phyloP scores from a whole-genome alignment of 441 rosid genomes.

The Theobroma grandiflorum region DNA sequence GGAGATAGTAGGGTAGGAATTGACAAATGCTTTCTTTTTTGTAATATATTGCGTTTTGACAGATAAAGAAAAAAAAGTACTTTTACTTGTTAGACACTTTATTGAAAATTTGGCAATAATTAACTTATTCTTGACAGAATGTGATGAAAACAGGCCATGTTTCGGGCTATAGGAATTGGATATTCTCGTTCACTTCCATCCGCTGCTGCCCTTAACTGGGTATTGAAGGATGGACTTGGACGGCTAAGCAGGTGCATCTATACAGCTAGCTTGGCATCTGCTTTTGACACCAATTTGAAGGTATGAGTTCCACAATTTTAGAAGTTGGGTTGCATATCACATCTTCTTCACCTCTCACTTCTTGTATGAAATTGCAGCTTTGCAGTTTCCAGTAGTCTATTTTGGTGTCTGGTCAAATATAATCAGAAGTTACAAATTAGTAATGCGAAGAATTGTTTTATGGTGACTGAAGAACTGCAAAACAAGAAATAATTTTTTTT shows the following conservation, averaged over 20 bases:
- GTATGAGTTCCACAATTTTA: constrained; percentile 36
- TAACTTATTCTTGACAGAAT: constrained; percentile 26
- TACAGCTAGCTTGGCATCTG: constrained; percentile 89
- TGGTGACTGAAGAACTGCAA: constrained; percentile 27
- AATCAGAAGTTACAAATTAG: not conserved
- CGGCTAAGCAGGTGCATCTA: constrained; percentile 88
- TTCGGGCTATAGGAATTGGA: constrained; percentile 93
- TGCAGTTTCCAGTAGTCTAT: constrained; percentile 23
- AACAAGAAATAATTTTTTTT: not conserved
- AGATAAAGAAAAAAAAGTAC: not conserved
- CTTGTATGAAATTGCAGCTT: constrained; percentile 10
- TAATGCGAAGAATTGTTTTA: not conserved
- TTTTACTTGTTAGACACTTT: not conserved
- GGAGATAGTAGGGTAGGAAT: constrained; percentile 2
- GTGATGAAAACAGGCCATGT: constrained; percentile 71
- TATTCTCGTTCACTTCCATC: constrained; percentile 83
- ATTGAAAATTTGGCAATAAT: not conserved
- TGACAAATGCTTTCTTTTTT: not conserved
- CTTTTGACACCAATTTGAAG: constrained; percentile 95
- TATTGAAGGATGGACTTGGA: constrained; percentile 93
- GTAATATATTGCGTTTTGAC: not conserved
- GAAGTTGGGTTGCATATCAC: not conserved
- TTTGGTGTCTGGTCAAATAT: constrained; percentile 22
- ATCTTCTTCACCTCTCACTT: not conserved
- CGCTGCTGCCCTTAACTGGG: constrained; percentile 96